Base-by-base conservation (phyloP, 106 monocot species). In the Cymbidium sinense region DNA sequence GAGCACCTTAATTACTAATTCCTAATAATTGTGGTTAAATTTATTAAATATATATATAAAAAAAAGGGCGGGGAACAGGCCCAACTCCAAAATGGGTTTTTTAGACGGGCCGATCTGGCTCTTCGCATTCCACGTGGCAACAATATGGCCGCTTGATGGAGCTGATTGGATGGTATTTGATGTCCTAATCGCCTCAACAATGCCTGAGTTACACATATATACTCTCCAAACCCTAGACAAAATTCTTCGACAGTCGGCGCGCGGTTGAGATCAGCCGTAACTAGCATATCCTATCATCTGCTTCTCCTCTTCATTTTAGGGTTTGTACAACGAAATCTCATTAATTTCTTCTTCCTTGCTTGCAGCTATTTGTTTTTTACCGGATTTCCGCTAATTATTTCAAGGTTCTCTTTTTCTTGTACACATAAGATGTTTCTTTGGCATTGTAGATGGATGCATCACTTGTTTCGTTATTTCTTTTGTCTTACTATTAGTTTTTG, bases 221-320 rank as follows among this genome's bases (percentile, higher is more conserved):
- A 33, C 13, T 67, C 31, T 33, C 31, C 23, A 67, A 67, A 67
- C 30, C 67, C 67, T 67, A 67, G 15, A 13, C 13, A 67, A 4
- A 30, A 15, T 67, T 67, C 31, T 33, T 15, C 31, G 67, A 28
- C 13, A 28, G 3, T 15, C 0, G 28, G 31, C 67, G 64, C 64
- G 64, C 64, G 9, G 64, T 28, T 27, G 64, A 64, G 64, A 64
- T 23, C 64, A 64, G 64, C 64, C 64, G 64, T 64, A 28, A n/a
- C n/a, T n/a, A 64, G 64, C 23, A 20, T 21, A 19, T 21, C 4
- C 52, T 58, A 1, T 5, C 58, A 4, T 23, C 58, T 17, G 19
- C 52, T 33, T 67, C 31, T 67, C 2, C 67, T 31, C n/a, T 67
- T 33, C 13, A 1, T 58, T n/a, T 9, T 67, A 67, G 67, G 67